Evolutionary conservation across 2,329 filamentous ascomycete genomes (phyloP), one percentile per base, ranked within the genome.

Genomic region (Colletotrichum spaethianum): DNA sequence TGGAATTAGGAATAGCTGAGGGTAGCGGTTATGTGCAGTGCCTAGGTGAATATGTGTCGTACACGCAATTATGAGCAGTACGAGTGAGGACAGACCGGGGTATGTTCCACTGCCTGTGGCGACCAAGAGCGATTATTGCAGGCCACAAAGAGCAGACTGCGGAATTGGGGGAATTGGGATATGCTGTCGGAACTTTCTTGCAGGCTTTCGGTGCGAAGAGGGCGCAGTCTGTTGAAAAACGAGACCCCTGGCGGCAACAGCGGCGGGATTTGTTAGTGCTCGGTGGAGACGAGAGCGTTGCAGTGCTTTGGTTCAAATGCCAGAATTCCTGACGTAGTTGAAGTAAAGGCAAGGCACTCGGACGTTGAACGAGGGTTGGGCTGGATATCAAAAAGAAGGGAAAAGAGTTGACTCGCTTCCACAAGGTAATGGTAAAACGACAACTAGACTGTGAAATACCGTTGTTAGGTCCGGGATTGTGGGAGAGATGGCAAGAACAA

Each of bases 291-390:
- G 48, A 26, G 28, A 59, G 46, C 67, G 66, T 65, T 50, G 67
- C 36, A 28, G 52, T 28, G 18, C 9, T 55, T 44, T 53, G 26
- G 36, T 50, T 20, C 26, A 57, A 40, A 28, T 31, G 61, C 48
- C 61, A 28, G 16, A 40, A 8, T 16, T 9, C 60, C 61, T 44
- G 66, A 65, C 61, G 52, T 52, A 67, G 48, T 42, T 36, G 38
- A 53, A 28, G 61, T 44, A n/a, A 16, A 36, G 26, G 9, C 5
- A 11, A 48, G 28, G 62, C n/a, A 70, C 44, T 53, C 42, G 18
- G 33, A 57, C 36, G 52, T 59, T 65, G 42, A 69, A 65, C 33
- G 50, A 64, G 28, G 48, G 66, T 62, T 67, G 33, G 14, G 20
- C 16, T 62, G 31, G 33, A 42, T 56, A 57, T 40, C 31, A 26